These are phyloP conservation scores for Penicillium sp. DNA, from an alignment of 2,329 filamentous ascomycete genomes.

Conservation along the genomic window DNA sequence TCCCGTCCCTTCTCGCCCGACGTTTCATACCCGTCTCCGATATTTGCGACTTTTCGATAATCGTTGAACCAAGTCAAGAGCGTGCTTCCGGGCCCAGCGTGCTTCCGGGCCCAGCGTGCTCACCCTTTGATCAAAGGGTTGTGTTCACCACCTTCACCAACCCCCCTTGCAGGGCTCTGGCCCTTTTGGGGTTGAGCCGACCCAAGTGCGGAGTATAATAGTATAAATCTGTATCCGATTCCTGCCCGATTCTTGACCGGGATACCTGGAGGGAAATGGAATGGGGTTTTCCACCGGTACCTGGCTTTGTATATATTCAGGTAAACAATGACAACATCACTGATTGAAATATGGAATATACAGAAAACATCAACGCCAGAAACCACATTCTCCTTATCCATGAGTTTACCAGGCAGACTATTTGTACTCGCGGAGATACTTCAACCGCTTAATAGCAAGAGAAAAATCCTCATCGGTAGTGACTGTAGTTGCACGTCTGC, in stretches of 20 bases:
- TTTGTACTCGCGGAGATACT: constrained; percentile 5
- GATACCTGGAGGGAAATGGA: neutral
- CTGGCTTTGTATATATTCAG: neutral
- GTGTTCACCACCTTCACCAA: neutral
- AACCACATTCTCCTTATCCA: neutral
- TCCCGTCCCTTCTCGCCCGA: neutral
- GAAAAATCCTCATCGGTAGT: constrained; percentile 2
- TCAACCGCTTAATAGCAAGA: constrained; percentile 8
- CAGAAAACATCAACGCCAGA: neutral
- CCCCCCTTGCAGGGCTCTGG: constrained; percentile 1
- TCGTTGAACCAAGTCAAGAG: neutral
- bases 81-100: neutral
- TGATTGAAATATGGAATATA: neutral
- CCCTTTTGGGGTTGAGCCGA: neutral
- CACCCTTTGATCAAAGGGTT: neutral
- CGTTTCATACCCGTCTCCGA: neutral
- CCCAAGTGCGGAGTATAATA: neutral
- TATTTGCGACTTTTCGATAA: neutral
- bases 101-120: neutral
- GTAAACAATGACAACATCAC: neutral
- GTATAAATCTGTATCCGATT: neutral
- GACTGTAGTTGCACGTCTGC: neutral
- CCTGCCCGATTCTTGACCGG: neutral
- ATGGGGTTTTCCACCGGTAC: neutral
- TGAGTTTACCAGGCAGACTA: neutral